phyloP scores from a whole-genome alignment of 495 filamentous ascomycete genomes.

The Aspergillus steynii region DNA sequence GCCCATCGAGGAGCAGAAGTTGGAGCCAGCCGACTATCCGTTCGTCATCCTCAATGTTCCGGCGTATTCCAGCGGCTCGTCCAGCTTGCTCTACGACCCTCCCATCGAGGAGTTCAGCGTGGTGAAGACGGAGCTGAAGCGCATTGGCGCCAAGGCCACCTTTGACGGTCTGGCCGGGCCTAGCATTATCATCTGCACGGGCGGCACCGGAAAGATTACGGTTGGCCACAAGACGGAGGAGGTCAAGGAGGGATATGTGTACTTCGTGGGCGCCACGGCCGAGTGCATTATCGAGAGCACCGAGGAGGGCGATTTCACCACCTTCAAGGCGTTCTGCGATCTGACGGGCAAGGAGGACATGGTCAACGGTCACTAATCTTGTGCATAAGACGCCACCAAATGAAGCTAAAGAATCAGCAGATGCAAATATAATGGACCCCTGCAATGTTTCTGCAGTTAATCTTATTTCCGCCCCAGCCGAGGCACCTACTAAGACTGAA shows the following conservation, averaged over 20 bases:
- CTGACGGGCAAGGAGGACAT: conserved; percentile 57
- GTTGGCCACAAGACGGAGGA: conserved; percentile 77
- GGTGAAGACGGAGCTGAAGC: conserved; percentile 72
- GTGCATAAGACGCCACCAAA: neutral
- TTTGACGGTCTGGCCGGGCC: conserved; percentile 88
- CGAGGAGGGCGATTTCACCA: conserved; percentile 62
- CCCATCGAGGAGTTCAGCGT: conserved; percentile 97
- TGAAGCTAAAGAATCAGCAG: neutral
- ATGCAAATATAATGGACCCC: neutral
- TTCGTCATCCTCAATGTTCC: conserved; percentile 75
- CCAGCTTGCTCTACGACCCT: conserved; percentile 78
- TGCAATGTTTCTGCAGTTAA: neutral
- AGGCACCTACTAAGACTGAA: neutral
- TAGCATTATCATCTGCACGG: conserved; percentile 87
- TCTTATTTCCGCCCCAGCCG: neutral
- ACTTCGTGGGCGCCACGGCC: conserved; percentile 90
- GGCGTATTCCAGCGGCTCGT: conserved; percentile 74
- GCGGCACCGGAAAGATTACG: conserved; percentile 75
- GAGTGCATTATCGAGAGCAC: conserved; percentile 76
- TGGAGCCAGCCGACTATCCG: conserved; percentile 78
- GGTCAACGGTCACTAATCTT: conserved; percentile 37
- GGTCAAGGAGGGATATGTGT: conserved; percentile 79
- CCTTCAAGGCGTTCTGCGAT: conserved; percentile 96
- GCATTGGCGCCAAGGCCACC: conserved; percentile 71
- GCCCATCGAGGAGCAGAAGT: conserved; percentile 91